Base-by-base conservation (phyloP, 2,329 filamentous ascomycete species). In the Hypoxylon sp. region DNA sequence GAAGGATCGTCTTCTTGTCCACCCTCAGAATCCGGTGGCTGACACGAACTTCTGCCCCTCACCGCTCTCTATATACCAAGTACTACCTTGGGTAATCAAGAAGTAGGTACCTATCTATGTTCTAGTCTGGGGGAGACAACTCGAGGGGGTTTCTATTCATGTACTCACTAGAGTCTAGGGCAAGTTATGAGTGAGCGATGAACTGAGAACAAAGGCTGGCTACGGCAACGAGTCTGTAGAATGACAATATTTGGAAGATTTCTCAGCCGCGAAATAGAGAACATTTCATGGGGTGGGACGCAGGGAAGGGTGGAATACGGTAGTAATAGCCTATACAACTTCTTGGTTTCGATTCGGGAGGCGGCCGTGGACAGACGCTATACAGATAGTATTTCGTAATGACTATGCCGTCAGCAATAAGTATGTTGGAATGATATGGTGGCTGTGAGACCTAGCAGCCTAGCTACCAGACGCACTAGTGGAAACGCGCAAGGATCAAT, bases 391-490 rank as follows among this genome's bases (percentile, higher is more conserved):
- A 22, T 44, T 19, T 22, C 11, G 3, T 44, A 8, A 44, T n/a
- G 17, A 44, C 19, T 22, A 22, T 22, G 19, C 19, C 39, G 17
- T 44, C 39, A 44, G 39, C 39, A 44, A n/a, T 44, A 44, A 22
- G 9, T 44, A 44, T 9, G 9, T n/a, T 3, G 10, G 39, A 17
- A 44, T 44, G 29, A 3, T 24, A 24, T 54, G 10, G 55, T 51
- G 51, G 55, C 55, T 44, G 29, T 55, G 62, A 52, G 50, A 51
- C 55, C 26, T 22, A 22, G 19, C 19, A 22, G 19, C 19, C 62
- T 44, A 33, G 24, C 35, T 35, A 33, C 29, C 48, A 26, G 64
- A 48, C 42, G 39, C 48, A 47, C 46, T 51, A 44, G 35, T 35
- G 55, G 42, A 35, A 44, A 56, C 22, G 8, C 14, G 26, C 59